phyloP scores from a whole-genome alignment of 73 alveolate genomes.

The Paramecium caudatum region DNA sequence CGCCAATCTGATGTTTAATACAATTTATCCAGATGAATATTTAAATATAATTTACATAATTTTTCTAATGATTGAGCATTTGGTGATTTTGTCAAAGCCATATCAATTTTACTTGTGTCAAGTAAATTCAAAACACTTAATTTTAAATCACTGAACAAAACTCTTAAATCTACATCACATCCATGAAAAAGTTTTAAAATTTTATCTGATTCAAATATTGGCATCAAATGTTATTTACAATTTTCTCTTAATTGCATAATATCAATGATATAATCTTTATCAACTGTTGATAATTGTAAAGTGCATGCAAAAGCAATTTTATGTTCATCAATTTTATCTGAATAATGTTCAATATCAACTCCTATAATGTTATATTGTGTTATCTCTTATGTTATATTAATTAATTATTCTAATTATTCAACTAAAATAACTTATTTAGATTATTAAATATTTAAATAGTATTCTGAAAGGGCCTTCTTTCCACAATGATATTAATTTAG shows the following conservation, averaged over 20 bases:
- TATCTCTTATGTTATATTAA: not conserved
- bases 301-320: conserved; percentile 68
- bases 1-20: conserved; percentile 75
- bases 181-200: conserved; percentile 65
- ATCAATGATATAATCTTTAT: conserved; percentile 64
- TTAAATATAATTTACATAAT: conserved; percentile 18
- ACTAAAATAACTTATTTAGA: not conserved
- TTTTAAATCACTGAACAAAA: conserved; percentile 40
- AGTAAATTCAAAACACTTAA: not conserved
- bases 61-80: conserved; percentile 48
- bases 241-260: conserved; percentile 50
- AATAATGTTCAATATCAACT: conserved; percentile 63
- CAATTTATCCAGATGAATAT: conserved; percentile 11
- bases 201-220: not conserved
- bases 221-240: not conserved
- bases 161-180: conserved; percentile 33
- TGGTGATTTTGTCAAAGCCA: not conserved
- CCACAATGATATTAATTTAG: not conserved
- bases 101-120: conserved; percentile 66
- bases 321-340: conserved; percentile 51
- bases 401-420: not conserved
- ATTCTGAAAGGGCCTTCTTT: not conserved
- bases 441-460: not conserved
- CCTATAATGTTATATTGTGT: conserved; percentile 49
- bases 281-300: conserved; percentile 61